Evolutionary conservation across 1,284 basidiomycete species (phyloP), one percentile per base, ranked within the genome.

Genomic region (Ganoderma leucocontextum): DNA sequence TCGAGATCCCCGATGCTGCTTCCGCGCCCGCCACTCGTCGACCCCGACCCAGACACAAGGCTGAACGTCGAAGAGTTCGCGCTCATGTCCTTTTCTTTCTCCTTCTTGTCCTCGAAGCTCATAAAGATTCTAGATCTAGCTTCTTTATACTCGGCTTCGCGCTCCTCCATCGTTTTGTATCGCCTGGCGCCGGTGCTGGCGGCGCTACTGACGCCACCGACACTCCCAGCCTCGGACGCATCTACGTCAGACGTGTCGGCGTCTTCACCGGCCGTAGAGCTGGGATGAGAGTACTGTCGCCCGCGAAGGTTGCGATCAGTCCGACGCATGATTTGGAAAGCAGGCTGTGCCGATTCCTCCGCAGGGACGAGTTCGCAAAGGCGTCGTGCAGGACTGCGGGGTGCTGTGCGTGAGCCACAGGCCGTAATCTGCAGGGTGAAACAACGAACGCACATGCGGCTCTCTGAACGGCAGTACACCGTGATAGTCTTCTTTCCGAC

Each of bases 311-410:
- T 78, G 60, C 87, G 86, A 69, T 90, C 87, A 36, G 83, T 81
- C 74, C 93, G 86, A 47, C 89, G 88, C 93, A 95, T 95, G 74
- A 95, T 95, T 84, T 94, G 91, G 78, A 95, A 92, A 12, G 92
- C 85, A 25, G 91, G 92, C 53, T 90, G 89, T 0, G 87, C 77
- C 6, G 87, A 81, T 33, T 87, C 83, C 76, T 94, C 92, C 10
- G 86, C 82, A n/a, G 93, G 93, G 19, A 94, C 91, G n/a, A 95
- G 86, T 64, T 94, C 93, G 69, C 85, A 86, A 61, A 95, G 84
- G 67, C 90, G 85, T 44, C 89, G 86, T 39, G 80, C 65, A 72
- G 93, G 93, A 73, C 92, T 94, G 74, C n/a, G 72, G 60, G 22
- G 41, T 38, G 38, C 65, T 52, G 59, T 63, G 47, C 55, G 59